A percentile compares a stretch with the other conserved stretches of the same genome.
Conservation (phyloP, 202 grass and related monocot species). For the Schoenoplectus tabernaemontani region DNA sequence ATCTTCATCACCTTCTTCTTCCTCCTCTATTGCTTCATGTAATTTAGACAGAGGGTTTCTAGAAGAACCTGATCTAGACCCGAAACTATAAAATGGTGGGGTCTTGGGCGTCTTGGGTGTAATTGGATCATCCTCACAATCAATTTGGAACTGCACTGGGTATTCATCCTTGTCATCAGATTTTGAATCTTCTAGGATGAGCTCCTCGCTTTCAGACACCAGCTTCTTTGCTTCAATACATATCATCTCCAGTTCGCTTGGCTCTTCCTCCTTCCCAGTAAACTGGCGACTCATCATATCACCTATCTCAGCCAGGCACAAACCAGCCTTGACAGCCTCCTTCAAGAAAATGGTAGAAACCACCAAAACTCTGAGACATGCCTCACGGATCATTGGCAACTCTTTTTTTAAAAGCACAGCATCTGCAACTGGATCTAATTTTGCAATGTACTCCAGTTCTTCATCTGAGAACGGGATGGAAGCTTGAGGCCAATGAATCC, state of each 20-base stretch:
- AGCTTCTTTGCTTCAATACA: slow-evolving; percentile 74
- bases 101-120: slow-evolving; percentile 34
- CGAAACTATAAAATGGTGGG: slow-evolving; percentile 43
- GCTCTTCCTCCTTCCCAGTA: slow-evolving; percentile 77
- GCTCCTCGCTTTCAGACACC: slow-evolving; percentile 48
- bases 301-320: slow-evolving; percentile 82
- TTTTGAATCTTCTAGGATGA: slow-evolving; percentile 43
- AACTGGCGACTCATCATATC: slow-evolving; percentile 99
- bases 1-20: slow-evolving; percentile 41
- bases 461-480: slow-evolving; percentile 87
- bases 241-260: slow-evolving; percentile 84
- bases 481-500: slow-evolving; percentile 99
- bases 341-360: slow-evolving; percentile 93
- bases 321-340: slow-evolving; percentile 66
- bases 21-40: slow-evolving; percentile 65
- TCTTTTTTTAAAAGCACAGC: slow-evolving; percentile 62
- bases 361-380: slow-evolving; percentile 77
- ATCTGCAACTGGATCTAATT: slow-evolving; percentile 62
- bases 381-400: slow-evolving; percentile 83
- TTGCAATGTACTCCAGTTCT: slow-evolving; percentile 79
- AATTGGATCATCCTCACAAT: slow-evolving; percentile 52
- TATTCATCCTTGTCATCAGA: slow-evolving; percentile 59
- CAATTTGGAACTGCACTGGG: slow-evolving; percentile 65
- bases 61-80: slow-evolving; percentile 35
- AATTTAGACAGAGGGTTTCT: slow-evolving; percentile 75